Evolutionary conservation across 495 filamentous ascomycete species (phyloP), one percentile per base, ranked within the genome.

Genomic region (Echria macrotheca): DNA sequence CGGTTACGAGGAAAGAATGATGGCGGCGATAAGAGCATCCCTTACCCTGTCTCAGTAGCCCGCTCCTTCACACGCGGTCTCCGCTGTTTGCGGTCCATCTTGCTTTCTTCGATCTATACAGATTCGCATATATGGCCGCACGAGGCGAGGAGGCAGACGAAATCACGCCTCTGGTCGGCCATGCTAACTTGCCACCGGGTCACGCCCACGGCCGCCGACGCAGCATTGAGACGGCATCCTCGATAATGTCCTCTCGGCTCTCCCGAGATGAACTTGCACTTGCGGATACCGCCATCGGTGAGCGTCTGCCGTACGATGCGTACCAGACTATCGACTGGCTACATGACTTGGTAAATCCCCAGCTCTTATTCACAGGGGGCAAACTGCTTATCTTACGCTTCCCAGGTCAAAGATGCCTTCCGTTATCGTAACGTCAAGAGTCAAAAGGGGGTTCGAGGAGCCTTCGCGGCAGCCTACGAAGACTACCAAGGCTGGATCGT

Each of bases 371-470:
- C 19, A 18, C 17, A 9, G 8, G 5, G 14, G 7, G 4, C 23
- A 4, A 14, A 18, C 14, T 12, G 1, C 37, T 41, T 14, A 39
- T n/a, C 22, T 17, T 18, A 5, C 11, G n/a, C n/a, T n/a, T n/a
- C n/a, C 0, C 36, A 49, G 47, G 38, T 79, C 63, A 79, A 79
- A 65, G 74, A 78, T 49, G 76, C 76, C n/a, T 77, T 73, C 54
- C 73, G 76, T 15, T 67, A 61, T 47, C 51, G 51, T 29, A 22
- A 44, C 33, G 29, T 53, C 37, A 47, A 48, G 5, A 21, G 19
- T 11, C 33, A 43, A 17, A 26, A 40, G 14, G 51, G 51, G 2
- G 44, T 53, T 11, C 51, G 51, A 65, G 75, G 28, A 52, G 56
- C 44, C 53, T 80, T 33, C 65, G 68, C 41, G 49, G 17, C 51